These are phyloP conservation scores for Reutealis trisperma DNA, from an alignment of 345 rosid genomes.

Conservation along the genomic window DNA sequence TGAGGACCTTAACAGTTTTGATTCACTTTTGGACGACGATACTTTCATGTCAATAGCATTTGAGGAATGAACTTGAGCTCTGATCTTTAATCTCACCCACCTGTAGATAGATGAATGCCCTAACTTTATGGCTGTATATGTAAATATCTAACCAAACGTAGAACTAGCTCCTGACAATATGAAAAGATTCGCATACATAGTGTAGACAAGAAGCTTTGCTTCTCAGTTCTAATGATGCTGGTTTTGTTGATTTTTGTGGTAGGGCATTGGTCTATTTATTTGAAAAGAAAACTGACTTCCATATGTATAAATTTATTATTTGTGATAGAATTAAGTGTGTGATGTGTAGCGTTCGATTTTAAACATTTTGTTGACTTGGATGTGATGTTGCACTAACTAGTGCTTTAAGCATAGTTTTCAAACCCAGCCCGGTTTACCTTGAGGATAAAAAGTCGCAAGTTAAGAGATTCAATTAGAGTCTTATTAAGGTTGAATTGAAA, in stretches of 20 bases:
- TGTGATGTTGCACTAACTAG: background rate
- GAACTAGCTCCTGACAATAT: background rate
- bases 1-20: slow-evolving; percentile 54
- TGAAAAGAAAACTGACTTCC: background rate
- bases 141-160: background rate
- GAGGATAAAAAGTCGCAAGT: no score
- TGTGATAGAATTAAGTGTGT: background rate
- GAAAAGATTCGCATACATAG: background rate
- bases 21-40: slow-evolving; percentile 70
- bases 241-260: background rate
- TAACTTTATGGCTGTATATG: background rate
- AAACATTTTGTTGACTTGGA: background rate
- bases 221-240: background rate
- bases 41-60: slow-evolving; percentile 67
- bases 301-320: background rate
- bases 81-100: slow-evolving; percentile 1
- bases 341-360: slow-evolving; percentile 9
- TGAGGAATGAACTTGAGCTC: slow-evolving; percentile 34
- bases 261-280: slow-evolving; percentile 7
- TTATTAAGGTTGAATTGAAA: no score
- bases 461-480: no score
- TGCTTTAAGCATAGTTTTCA: no score
- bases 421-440: no score
- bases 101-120: slow-evolving; percentile 34
- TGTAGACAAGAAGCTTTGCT: background rate